Evolutionary conservation across 1,284 basidiomycete species (phyloP).

Genomic region (Phellinidium pouzarii): DNA sequence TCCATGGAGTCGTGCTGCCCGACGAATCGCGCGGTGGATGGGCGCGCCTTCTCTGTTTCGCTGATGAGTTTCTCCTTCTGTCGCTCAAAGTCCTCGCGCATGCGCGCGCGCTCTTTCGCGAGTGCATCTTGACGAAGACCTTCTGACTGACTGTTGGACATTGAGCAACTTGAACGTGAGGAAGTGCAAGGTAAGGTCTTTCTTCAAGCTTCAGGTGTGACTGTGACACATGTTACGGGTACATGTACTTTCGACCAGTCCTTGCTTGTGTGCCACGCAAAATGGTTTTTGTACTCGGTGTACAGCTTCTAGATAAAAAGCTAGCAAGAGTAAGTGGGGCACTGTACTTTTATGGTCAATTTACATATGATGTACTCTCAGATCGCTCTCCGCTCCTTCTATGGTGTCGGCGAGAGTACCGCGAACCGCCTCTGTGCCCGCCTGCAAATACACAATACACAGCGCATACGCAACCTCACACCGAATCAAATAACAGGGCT

Average conservation of each 20-base stretch:
- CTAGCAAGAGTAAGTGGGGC: constrained; percentile 55
- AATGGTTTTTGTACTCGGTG: constrained; percentile 77
- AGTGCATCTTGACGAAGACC: constrained; percentile 74
- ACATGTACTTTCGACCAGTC: not conserved
- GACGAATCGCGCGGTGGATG: constrained; percentile 83
- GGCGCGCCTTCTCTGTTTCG: constrained; percentile 79
- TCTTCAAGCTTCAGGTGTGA: too few species aligned
- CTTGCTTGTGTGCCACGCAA: not conserved
- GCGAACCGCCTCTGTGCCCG: constrained; percentile 81
- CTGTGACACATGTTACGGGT: not conserved
- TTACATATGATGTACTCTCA: constrained; percentile 28
- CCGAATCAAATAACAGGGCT: constrained; percentile 78
- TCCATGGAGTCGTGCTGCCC: constrained; percentile 94
- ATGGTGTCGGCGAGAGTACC: constrained; percentile 72
- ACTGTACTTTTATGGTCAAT: not conserved
- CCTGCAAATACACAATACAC: constrained; percentile 77
- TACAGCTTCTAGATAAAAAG: constrained; percentile 63
- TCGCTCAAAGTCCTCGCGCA: constrained; percentile 84
- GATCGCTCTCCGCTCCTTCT: constrained; percentile 81
- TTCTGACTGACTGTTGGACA: constrained; percentile 67
- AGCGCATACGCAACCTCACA: constrained; percentile 70
- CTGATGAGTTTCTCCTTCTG: constrained; percentile 79
- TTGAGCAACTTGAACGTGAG: constrained; percentile 25
- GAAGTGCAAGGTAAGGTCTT: not conserved
- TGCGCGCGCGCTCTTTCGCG: constrained; percentile 72